Percentiles rank a stretch among this genome's conserved stretches.
These are phyloP conservation scores for Dipteronia sinensis DNA, from an alignment of 345 rosid genomes.

Conservation along the genomic window DNA sequence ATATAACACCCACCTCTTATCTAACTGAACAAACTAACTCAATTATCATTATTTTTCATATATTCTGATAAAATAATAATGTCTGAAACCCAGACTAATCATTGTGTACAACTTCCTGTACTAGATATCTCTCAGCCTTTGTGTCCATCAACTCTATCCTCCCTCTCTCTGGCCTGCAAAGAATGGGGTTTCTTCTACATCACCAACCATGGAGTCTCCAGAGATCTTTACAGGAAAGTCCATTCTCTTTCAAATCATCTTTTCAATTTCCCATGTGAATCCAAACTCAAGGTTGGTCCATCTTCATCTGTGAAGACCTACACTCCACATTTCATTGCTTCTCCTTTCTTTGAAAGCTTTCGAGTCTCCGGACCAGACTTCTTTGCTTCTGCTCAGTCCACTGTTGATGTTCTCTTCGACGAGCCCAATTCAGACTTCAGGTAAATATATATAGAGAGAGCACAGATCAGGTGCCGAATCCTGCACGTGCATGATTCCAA, in stretches of 20 bases:
- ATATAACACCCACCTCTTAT: slow-evolving; percentile 5
- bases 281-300: slow-evolving; percentile 23
- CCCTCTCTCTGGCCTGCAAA: slow-evolving; percentile 26
- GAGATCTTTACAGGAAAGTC: slow-evolving; percentile 18
- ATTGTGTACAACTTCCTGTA: slow-evolving; percentile 19
- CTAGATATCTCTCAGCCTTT: slow-evolving; percentile 26
- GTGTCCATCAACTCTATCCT: slow-evolving; percentile 13
- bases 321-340: slow-evolving; percentile 30
- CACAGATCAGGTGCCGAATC: too few species aligned
- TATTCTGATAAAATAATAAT: neutral
- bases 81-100: slow-evolving; percentile 10
- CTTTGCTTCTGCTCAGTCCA: slow-evolving; percentile 19
- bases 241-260: slow-evolving; percentile 14
- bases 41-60: neutral
- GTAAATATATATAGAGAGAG: neutral
- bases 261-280: slow-evolving; percentile 19
- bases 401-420: slow-evolving; percentile 11
- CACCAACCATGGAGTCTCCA: slow-evolving; percentile 28
- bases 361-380: slow-evolving; percentile 29
- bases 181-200: slow-evolving; percentile 33
- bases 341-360: slow-evolving; percentile 30
- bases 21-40: slow-evolving; percentile 19
- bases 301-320: slow-evolving; percentile 10
- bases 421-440: slow-evolving; percentile 18
- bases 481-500: too few species aligned